Base-by-base conservation (phyloP, 495 filamentous ascomycete genomes). In the Xylaria grammica region DNA sequence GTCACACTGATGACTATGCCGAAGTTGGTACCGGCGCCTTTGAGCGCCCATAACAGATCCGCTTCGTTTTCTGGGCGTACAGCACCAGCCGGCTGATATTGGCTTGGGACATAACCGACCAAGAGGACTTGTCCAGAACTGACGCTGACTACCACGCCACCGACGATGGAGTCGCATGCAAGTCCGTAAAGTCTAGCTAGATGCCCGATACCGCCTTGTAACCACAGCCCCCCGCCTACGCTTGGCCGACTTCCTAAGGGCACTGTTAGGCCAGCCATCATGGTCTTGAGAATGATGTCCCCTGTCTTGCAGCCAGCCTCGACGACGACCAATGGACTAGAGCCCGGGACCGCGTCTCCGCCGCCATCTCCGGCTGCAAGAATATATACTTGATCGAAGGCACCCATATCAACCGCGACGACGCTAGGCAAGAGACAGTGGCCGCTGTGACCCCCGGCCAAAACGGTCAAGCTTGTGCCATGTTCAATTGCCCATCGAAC, bases 131-230 rank as follows among this genome's bases (percentile, higher is more conserved):
- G 65, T 62, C 81, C 75, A 67, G 84, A 82, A 1, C 81, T 69
- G 66, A 85, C 79, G 68, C 82, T 84, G 75, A 89, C 84, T 48
- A 88, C 38, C 20, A 88, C 79, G 24, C 79, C 85, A 71, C 86
- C 86, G 49, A 88, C 75, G 63, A 90, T 84, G 55, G 82, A 72
- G 70, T 90, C 86, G 72, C 85, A 88, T 10, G 86, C 67, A 30
- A 90, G 86, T 26, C 86, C 86, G 61, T 87, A 68, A 44, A 80
- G 57, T 62, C 86, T 81, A 55, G 84, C 69, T 53, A 89, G 77
- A 70, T 88, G 85, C 13, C 86, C 86, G 49, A 90, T 86, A 67
- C 86, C 86, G 60, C 86, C 87, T 78, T 90, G 86, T 53, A 90
- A 74, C 85, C 84, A 88, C 44, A 85, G 66, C 26, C 87, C 86